Conservation (phyloP, 169 alveolate species). For the Neospora caninum region DNA sequence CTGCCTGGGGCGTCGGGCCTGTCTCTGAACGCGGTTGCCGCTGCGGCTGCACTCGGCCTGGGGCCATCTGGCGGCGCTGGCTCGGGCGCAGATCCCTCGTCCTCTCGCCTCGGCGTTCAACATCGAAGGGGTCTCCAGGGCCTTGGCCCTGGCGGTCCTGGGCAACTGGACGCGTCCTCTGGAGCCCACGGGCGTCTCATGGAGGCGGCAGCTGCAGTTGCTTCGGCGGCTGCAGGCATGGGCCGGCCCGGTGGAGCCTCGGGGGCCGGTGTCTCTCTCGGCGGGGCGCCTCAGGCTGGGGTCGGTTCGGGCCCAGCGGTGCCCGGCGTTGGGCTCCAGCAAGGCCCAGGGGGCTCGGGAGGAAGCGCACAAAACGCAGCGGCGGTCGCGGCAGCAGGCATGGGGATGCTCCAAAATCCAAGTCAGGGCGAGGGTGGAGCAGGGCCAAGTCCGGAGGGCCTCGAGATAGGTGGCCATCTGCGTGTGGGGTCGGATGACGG, state of each 20-base stretch:
- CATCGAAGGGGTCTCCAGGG: neutral
- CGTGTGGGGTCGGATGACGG: neutral
- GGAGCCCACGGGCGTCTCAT: slow-evolving; percentile 7
- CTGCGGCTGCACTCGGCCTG: neutral
- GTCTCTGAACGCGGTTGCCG: neutral
- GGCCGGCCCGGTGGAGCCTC: neutral
- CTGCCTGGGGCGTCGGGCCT: neutral
- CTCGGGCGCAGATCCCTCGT: neutral
- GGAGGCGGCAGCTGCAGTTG: neutral
- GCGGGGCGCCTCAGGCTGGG: neutral
- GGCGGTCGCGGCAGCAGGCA: neutral
- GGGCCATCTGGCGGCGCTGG: neutral
- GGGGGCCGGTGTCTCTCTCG: no score
- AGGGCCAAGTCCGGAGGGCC: neutral
- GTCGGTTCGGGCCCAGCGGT: neutral
- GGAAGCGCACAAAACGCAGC: neutral
- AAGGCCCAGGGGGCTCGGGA: neutral
- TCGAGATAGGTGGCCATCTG: neutral
- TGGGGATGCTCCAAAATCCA: neutral
- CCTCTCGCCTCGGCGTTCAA: neutral
- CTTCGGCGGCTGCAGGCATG: neutral
- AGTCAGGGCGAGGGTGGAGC: neutral
- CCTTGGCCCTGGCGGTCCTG: neutral
- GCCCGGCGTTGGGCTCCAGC: slow-evolving; percentile 16
- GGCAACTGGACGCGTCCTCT: neutral